These are phyloP conservation scores for Chrysoporthe cubensis DNA, from an alignment of 2,329 filamentous ascomycete genomes.

Conservation along the genomic window DNA sequence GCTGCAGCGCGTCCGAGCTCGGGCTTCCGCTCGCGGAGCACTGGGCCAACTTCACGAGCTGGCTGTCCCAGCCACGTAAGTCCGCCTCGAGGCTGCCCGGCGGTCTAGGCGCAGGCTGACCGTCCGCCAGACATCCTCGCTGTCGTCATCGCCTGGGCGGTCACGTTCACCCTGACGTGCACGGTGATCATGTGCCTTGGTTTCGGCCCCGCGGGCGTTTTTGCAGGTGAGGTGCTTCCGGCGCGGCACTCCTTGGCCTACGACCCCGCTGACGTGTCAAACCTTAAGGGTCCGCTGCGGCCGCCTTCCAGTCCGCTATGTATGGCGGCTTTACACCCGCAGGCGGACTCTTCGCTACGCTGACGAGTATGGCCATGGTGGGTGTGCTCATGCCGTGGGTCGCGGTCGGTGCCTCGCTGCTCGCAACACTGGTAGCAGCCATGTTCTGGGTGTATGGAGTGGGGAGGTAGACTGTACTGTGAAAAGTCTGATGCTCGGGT, in stretches of 20 bases:
- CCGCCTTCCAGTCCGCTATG: constrained; percentile 30
- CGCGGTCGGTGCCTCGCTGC: background rate
- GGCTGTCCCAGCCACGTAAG: constrained; percentile 19
- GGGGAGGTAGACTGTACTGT: background rate
- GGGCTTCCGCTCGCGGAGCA: background rate
- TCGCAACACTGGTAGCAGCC: constrained; percentile 19
- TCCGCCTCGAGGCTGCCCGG: background rate
- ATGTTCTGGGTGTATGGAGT: constrained; percentile 23
- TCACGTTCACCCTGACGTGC: constrained; percentile 14
- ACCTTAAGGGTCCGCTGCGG: constrained; percentile 3
- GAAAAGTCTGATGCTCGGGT: background rate
- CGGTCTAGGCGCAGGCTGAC: no score
- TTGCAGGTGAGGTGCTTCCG: constrained; percentile 8
- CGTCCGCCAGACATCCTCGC: constrained; percentile 6
- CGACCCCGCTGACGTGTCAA: background rate
- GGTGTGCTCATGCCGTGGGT: constrained; percentile 26
- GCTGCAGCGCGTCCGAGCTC: background rate
- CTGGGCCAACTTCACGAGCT: constrained; percentile 10
- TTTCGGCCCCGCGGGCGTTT: background rate
- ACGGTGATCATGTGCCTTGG: constrained; percentile 12
- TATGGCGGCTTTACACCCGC: constrained; percentile 32
- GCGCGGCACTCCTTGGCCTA: background rate
- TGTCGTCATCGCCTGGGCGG: constrained; percentile 10
- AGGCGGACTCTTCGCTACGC: constrained; percentile 31
- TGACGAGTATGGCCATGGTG: constrained; percentile 33